Evolutionary conservation across 2,329 filamentous ascomycete species (phyloP), one percentile per base, ranked within the genome.

Genomic region (Lachnellula arida): DNA sequence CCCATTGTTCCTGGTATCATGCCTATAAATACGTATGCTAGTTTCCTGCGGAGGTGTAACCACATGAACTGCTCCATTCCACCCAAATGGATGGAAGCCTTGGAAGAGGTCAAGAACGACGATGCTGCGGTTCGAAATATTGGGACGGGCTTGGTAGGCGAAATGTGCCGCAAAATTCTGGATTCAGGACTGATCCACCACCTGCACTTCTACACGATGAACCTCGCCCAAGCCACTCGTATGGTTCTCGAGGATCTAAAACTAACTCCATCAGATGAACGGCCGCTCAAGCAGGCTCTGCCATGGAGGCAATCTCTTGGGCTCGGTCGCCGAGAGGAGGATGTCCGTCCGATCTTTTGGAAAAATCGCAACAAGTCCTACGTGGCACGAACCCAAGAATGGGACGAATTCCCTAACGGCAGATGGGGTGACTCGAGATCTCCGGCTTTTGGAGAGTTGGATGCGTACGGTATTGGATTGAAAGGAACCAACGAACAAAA

Each of bases 161-260:
- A 95, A 46, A 86, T 99, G 84, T 99, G 94, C 73, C 85, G 87
- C 57, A 90, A 87, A 74, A 83, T 99, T 58, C 78, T 97, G 55
- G 83, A 85, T 57, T 86, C 85, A 37, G 94, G 92, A 42, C 90
- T 61, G n/a, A 64, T 97, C 63, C 81, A 85, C 61, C 91, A 97
- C 70, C 74, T 99, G 62, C 94, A 99, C 74, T 99, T 99, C 74
- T 99, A 99, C 77, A 99, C 94, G 58, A 99, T 99, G 94, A 99
- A 99, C 74, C 80, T 99, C 19, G 93, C 91, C 11, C 91, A 96
- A 72, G 89, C 94, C 50, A 97, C 93, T 1, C 87, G 88, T 65
- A 92, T 97, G 87, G 85, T 99, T 23, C 81, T 99, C 14, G 92
- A 97, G 66, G 92, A 97, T 72, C 80, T 99, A 23, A 80, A 86